Base-by-base conservation (phyloP, 2,329 filamentous ascomycete species). In the Sclerotinia borealis region DNA sequence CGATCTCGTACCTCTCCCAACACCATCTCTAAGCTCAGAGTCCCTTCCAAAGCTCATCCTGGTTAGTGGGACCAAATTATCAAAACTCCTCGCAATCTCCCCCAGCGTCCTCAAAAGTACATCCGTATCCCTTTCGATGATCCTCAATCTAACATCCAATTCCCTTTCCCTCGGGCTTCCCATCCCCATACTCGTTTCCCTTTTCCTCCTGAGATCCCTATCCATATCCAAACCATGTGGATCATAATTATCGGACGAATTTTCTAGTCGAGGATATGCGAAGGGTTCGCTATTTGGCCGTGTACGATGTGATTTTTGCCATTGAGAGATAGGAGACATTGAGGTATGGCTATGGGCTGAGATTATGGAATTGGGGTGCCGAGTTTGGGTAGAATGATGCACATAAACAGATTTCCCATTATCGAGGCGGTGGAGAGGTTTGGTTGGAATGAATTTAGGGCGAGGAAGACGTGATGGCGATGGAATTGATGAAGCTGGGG, bases 91-190 rank as follows among this genome's bases (percentile, higher is more conserved):
- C 36, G 68, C 67, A 13, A 73, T 69, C 0, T 61, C 65, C 13
- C 61, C 65, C 10, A 72, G 34, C 3, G 69, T 66, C 29, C 54
- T 52, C 31, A 71, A 34, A 22, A 73, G 48, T 4, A 70, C 55
- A 19, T 36, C 36, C 39, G 72, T 72, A 55, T 72, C 71, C 4
- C 63, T 63, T 59, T 73, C 72, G 11, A 72, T 66, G 61, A 62
- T 69, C 2, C 39, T 34, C 25, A 72, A 36, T 11, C 71, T 49
- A 0, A 27, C 51, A 55, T 72, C 68, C n/a, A 72, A 41, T 3
- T 72, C 70, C 31, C 55, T 62, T 47, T 72, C 69, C 10, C 63
- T 52, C 27, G 6, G 66, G 49, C 22, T 29, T 55, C 22, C 59
- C 43, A 50, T 68, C 68, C 34, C 64, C 50, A 37, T 65, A 13